These are phyloP conservation scores for Acanthamoeba divionensis DNA, from an alignment of 208 protist species.

Conservation along the genomic window DNA sequence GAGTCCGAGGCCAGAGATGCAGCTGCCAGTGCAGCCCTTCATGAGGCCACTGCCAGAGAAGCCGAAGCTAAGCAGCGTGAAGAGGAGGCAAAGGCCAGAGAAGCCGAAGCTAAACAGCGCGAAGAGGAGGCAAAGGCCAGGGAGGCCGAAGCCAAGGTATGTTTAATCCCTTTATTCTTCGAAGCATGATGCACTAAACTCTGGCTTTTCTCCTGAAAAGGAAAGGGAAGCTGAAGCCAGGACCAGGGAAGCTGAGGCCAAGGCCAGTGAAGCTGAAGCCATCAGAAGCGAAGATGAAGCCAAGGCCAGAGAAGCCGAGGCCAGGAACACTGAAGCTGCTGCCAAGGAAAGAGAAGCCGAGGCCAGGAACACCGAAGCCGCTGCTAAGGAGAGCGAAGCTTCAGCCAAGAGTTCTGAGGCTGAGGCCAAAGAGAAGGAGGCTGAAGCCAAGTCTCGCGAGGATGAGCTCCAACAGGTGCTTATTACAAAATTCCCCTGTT, in stretches of 20 bases:
- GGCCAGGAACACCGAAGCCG: too few relatives aligned
- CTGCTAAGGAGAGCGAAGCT: too few relatives aligned
- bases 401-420: too few relatives aligned
- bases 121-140: background rate
- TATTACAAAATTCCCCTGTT: background rate
- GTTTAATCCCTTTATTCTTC: too few relatives aligned
- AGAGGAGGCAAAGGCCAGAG: background rate
- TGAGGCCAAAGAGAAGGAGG: too few relatives aligned
- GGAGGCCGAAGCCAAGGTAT: background rate
- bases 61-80: slow-evolving; percentile 22
- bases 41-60: background rate
- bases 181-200: too few relatives aligned
- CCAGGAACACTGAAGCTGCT: too few relatives aligned
- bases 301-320: slow-evolving; percentile 13
- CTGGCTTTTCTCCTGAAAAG: too few relatives aligned
- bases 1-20: background rate
- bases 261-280: background rate
- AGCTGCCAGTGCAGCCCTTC: background rate
- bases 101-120: background rate
- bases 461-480: background rate
- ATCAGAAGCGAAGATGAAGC: background rate
- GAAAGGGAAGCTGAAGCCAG: background rate
- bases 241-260: slow-evolving; percentile 20
- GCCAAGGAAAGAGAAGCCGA: too few relatives aligned
- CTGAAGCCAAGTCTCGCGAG: background rate